phyloP scores from a whole-genome alignment of 345 rosid genomes.

The Odontarrhena argentea region DNA sequence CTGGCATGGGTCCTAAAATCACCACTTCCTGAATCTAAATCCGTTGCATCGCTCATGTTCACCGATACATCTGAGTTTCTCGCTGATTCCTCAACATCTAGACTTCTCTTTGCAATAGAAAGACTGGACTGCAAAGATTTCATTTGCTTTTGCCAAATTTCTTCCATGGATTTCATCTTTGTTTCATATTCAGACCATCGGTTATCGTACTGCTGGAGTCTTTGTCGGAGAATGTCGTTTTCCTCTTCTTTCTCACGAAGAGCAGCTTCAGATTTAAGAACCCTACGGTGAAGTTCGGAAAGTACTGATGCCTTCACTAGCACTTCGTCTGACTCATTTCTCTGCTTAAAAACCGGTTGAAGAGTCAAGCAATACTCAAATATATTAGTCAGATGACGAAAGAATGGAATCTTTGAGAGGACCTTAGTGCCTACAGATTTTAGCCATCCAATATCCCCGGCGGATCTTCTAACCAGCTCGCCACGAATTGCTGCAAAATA shows the following conservation, averaged over 20 bases:
- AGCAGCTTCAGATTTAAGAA: slow-evolving; percentile 64
- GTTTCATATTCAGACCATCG: slow-evolving; percentile 83
- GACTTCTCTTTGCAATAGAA: slow-evolving; percentile 70
- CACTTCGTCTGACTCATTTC: slow-evolving; percentile 56
- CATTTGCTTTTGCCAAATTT: slow-evolving; percentile 93
- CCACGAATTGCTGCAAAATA: slow-evolving; percentile 75
- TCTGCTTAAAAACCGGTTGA: slow-evolving; percentile 43
- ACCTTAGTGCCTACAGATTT: slow-evolving; percentile 63
- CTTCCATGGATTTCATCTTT: slow-evolving; percentile 94
- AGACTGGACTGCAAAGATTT: slow-evolving; percentile 77
- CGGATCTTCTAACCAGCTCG: slow-evolving; percentile 85
- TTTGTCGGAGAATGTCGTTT: slow-evolving; percentile 67
- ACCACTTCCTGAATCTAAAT: slow-evolving; percentile 34
- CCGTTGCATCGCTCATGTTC: slow-evolving; percentile 28
- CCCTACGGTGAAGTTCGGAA: slow-evolving; percentile 71
- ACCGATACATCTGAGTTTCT: slow-evolving; percentile 37
- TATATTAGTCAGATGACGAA: neutral
- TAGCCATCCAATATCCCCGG: slow-evolving; percentile 69
- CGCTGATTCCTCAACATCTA: slow-evolving; percentile 54
- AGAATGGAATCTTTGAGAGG: slow-evolving; percentile 21
- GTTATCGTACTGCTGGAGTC: slow-evolving; percentile 63
- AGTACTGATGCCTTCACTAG: slow-evolving; percentile 56
- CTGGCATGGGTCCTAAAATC: slow-evolving; percentile 43
- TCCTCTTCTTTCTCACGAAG: slow-evolving; percentile 80
- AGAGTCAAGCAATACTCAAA: slow-evolving; percentile 6